These are phyloP conservation scores for Talaromyces piceae DNA, from an alignment of 2,329 filamentous ascomycete species.

Conservation along the genomic window DNA sequence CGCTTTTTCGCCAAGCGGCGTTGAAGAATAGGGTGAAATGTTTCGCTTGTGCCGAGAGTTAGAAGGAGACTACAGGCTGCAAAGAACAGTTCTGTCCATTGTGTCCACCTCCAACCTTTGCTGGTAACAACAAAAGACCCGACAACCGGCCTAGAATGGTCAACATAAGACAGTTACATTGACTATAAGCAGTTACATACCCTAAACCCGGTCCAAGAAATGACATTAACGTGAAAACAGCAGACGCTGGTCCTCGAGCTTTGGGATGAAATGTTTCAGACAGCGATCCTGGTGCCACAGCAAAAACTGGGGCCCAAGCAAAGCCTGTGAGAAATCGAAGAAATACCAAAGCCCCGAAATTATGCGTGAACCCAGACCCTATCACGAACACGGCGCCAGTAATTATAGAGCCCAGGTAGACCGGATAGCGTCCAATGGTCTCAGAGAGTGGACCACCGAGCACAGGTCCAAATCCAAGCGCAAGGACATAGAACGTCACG, in stretches of 20 bases:
- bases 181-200: conserved; percentile 1
- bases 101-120: conserved; percentile 40
- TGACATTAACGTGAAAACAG: conserved; percentile 17
- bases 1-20: conserved; percentile 12
- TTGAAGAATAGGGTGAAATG: conserved; percentile 13
- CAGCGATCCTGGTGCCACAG: conserved; percentile 8
- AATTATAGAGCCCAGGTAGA: conserved; percentile 13
- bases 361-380: background rate
- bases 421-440: conserved; percentile 17
- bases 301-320: conserved; percentile 17
- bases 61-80: conserved; percentile 17
- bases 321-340: conserved; percentile 20
- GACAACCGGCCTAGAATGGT: conserved; percentile 16
- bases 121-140: conserved; percentile 16
- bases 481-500: conserved; percentile 3
- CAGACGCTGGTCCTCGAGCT: conserved; percentile 14
- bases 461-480: conserved; percentile 14
- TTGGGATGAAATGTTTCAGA: conserved; percentile 16
- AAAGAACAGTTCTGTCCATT: conserved; percentile 59
- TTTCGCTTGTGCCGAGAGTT: conserved; percentile 11
- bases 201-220: conserved; percentile 18
- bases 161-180: background rate
- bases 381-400: conserved; percentile 8
- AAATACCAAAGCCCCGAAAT: conserved; percentile 21
- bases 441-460: conserved; percentile 18